Conservation (phyloP, 208 protist species). For the Angomonas ambiguus region DNA sequence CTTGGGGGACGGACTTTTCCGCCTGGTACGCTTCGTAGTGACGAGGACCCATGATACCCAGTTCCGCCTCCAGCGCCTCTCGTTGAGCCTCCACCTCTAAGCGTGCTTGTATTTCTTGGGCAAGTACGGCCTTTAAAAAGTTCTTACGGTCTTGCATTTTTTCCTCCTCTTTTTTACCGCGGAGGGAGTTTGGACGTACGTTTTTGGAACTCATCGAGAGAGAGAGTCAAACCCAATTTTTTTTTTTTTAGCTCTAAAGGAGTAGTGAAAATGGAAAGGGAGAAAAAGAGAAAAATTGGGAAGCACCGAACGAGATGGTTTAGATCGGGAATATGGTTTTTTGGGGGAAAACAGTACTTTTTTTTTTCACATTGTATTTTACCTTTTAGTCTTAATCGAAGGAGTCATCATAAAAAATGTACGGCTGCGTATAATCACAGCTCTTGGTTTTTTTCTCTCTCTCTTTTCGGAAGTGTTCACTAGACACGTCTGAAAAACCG, state of each 20-base stretch:
- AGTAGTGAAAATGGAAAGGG: background rate
- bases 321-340: too few species aligned
- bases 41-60: conserved; percentile 44
- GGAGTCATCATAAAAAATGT: too few species aligned
- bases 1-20: too few species aligned
- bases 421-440: too few species aligned
- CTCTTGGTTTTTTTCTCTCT: too few species aligned
- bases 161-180: conserved; percentile 42
- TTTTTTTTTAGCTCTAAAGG: background rate
- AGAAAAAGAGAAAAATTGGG: background rate
- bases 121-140: conserved; percentile 64
- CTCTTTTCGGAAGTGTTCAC: too few species aligned
- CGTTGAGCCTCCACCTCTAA: conserved; percentile 50
- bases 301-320: background rate
- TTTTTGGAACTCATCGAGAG: too few species aligned
- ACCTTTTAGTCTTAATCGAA: background rate
- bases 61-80: conserved; percentile 35
- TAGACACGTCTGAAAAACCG: too few species aligned
- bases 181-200: too few species aligned
- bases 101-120: conserved; percentile 63
- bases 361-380: too few species aligned
- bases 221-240: too few species aligned
- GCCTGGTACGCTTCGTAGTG: conserved; percentile 46
- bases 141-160: conserved; percentile 63
- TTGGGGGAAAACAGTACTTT: too few species aligned